Evolutionary conservation across 2,329 filamentous ascomycete species (phyloP).

Genomic region (Phaeosphaeriaceae sp.): DNA sequence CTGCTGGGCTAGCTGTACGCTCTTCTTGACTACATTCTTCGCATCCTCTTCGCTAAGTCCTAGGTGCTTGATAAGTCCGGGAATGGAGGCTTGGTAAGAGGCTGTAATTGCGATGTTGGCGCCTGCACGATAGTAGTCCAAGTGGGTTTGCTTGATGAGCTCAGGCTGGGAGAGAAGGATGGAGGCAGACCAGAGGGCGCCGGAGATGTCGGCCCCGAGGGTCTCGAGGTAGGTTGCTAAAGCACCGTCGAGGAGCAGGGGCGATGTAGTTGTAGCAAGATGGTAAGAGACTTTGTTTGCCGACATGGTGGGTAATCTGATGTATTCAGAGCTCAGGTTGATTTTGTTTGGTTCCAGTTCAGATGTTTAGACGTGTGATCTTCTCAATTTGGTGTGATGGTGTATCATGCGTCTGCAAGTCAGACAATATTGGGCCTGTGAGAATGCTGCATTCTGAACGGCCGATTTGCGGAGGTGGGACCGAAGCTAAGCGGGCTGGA

Average conservation of each 20-base stretch:
- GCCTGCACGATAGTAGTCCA: slow-evolving; percentile 54
- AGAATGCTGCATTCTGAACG: not conserved
- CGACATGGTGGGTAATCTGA: not conserved
- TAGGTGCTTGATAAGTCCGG: slow-evolving; percentile 50
- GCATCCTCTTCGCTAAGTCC: slow-evolving; percentile 41
- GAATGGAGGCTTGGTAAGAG: slow-evolving; percentile 56
- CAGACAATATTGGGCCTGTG: not conserved
- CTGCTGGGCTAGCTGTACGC: slow-evolving; percentile 50
- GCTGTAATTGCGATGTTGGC: slow-evolving; percentile 57
- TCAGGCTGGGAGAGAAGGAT: slow-evolving; percentile 49
- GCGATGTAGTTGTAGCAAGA: slow-evolving; percentile 22
- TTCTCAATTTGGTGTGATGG: not conserved
- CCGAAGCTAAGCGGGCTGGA: not conserved
- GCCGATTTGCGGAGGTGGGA: slow-evolving; percentile 1
- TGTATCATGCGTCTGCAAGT: not conserved
- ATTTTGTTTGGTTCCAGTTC: no score
- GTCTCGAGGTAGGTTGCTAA: slow-evolving; percentile 57
- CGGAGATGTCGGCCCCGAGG: slow-evolving; percentile 52
- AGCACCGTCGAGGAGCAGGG: slow-evolving; percentile 55
- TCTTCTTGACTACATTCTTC: slow-evolving; percentile 47
- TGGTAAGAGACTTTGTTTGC: slow-evolving; percentile 16
- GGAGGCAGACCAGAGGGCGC: slow-evolving; percentile 55
- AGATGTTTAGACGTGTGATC: no score
- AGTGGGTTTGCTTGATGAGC: slow-evolving; percentile 53
- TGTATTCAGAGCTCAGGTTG: no score